Percentiles rank a stretch among this genome's conserved stretches.
Evolutionary conservation across 768 basidiomycete genomes (phyloP).

Genomic region (Cubamyces lactineus): DNA sequence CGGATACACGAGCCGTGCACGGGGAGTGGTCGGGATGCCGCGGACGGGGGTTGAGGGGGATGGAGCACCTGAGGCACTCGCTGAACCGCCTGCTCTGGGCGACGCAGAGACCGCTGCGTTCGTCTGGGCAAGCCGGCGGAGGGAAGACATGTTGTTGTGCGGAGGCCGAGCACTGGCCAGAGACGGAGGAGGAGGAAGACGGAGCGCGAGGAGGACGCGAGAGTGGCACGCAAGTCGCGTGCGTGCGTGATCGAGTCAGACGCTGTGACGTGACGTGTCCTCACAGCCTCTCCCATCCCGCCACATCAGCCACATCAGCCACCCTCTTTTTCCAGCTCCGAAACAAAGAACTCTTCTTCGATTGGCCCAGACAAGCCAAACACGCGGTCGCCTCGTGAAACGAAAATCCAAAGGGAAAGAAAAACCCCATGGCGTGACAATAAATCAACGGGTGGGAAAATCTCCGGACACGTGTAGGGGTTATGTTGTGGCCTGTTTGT

Average conservation of each 20-base stretch:
- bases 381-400: slow-evolving; percentile 21
- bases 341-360: neutral
- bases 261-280: slow-evolving; percentile 25
- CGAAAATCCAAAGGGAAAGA: slow-evolving; percentile 22
- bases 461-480: slow-evolving; percentile 30
- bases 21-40: slow-evolving; percentile 41
- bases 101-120: slow-evolving; percentile 31
- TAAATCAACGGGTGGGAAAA: slow-evolving; percentile 27
- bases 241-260: slow-evolving; percentile 18
- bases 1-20: slow-evolving; percentile 48
- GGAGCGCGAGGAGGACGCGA: slow-evolving; percentile 8
- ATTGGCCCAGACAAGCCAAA: slow-evolving; percentile 6
- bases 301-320: slow-evolving; percentile 21
- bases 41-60: slow-evolving; percentile 40
- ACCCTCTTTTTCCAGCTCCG: slow-evolving; percentile 18
- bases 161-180: neutral
- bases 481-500: slow-evolving; percentile 33
- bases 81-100: slow-evolving; percentile 13
- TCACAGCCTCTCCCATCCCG: slow-evolving; percentile 8
- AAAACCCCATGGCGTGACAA: slow-evolving; percentile 25
- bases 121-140: slow-evolving; percentile 32
- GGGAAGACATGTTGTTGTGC: slow-evolving; percentile 21
- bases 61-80: slow-evolving; percentile 31
- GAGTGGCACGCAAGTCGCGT: slow-evolving; percentile 21
- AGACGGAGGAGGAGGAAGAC: neutral